These are phyloP conservation scores for Trichoderma breve DNA, from an alignment of 2,329 filamentous ascomycete genomes.

Conservation along the genomic window DNA sequence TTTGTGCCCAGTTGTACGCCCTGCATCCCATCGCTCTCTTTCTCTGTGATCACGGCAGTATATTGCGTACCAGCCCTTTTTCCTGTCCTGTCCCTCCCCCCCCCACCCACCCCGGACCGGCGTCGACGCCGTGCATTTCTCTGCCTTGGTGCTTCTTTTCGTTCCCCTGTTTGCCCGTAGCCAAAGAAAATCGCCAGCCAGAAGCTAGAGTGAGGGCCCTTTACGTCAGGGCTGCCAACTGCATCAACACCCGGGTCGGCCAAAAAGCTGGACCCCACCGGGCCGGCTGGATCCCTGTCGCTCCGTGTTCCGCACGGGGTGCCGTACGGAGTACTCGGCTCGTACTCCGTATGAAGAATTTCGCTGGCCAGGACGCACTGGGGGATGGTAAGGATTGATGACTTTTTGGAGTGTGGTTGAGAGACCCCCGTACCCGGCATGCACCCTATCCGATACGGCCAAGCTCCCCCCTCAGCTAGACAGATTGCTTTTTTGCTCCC, in stretches of 20 bases:
- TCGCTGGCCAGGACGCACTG: not conserved
- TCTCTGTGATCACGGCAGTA: not conserved
- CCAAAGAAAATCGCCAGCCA: not conserved
- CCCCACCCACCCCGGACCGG: not conserved
- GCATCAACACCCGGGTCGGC: slow-evolving; percentile 21
- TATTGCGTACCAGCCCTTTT: not conserved
- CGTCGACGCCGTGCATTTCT: not conserved
- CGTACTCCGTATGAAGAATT: slow-evolving; percentile 18
- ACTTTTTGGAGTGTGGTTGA: not conserved
- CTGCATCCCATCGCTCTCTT: not conserved
- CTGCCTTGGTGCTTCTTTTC: not conserved
- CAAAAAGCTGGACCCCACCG: slow-evolving; percentile 15
- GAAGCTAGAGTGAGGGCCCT: not conserved
- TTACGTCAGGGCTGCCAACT: slow-evolving; percentile 22
- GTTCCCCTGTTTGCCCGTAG: slow-evolving; percentile 1
- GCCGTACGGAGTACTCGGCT: slow-evolving; percentile 20
- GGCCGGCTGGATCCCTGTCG: slow-evolving; percentile 16
- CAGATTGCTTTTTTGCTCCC: not conserved
- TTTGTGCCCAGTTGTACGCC: not conserved
- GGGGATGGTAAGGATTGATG: not conserved
- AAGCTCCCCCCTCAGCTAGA: slow-evolving; percentile 2
- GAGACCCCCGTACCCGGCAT: slow-evolving; percentile 1
- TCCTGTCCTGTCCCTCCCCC: not conserved
- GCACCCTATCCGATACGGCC: slow-evolving; percentile 14
- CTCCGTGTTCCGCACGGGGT: slow-evolving; percentile 19